Base-by-base conservation (phyloP, 495 filamentous ascomycete genomes). In the Neurospora hispaniola region DNA sequence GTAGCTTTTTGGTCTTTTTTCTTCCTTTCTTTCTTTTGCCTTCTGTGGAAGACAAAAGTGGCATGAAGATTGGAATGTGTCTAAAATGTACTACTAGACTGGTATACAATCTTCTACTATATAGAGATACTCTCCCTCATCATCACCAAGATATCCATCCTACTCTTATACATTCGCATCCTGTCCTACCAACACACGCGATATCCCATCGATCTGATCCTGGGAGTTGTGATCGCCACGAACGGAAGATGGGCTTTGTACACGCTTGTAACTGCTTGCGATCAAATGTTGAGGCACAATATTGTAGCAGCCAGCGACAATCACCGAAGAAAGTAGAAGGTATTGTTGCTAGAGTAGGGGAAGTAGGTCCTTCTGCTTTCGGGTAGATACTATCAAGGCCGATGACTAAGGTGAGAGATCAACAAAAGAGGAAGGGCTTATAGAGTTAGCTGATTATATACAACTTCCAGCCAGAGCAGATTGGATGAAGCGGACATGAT, bases 41-140 rank as follows among this genome's bases (percentile, higher is more conserved):
- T n/a, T n/a, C n/a, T n/a, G n/a, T n/a, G n/a, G n/a, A n/a, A n/a
- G n/a, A n/a, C n/a, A n/a, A n/a, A n/a, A n/a, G n/a, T n/a, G 42
- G 4, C 12, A 16, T 42, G 42, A 42, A 42, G 42, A 0, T 42
- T 42, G 12, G 14, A 5, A 14, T 5, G 4, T 42, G 3, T 41
- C 1, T 41, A 41, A 10, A 41, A 41, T 41, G 40, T 5, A 14
- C 12, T 16, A 5, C 11, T 31, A 27, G n/a, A n/a, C n/a, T 77
- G 76, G 77, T 79, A 78, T 73, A 75, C 73, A 39, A 76, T 79
- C 68, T 69, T 80, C 18, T 76, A 70, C 54, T 80, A 78, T 72
- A 75, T n/a, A n/a, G n/a, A n/a, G n/a, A n/a, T 76, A 72, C 73
- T 80, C 14, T 70, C 73, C n/a, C 76, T 79, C 35, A 74, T 77